Conservation (phyloP, 139 green algal species). For the Spirogloea muscicola region DNA sequence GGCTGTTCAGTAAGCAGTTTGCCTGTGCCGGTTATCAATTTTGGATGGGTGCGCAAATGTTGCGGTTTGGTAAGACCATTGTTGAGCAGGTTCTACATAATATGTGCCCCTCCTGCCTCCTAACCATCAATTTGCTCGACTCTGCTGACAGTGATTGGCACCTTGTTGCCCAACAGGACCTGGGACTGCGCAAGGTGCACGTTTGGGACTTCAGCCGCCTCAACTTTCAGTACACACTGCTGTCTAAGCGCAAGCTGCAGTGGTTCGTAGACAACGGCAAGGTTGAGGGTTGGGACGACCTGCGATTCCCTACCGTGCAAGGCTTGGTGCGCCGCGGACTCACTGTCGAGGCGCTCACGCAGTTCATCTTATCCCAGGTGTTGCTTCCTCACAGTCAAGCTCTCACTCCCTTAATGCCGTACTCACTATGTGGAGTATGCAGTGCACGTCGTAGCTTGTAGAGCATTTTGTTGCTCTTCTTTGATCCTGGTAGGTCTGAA, state of each 20-base stretch:
- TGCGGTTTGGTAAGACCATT: no score
- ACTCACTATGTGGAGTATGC: no score
- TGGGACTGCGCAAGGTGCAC: slow-evolving; percentile 70
- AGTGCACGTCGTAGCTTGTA: no score
- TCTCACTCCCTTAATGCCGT: background rate
- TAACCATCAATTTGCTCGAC: no score
- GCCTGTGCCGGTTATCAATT: no score
- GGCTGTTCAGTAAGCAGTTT: no score
- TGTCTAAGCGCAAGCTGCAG: slow-evolving; percentile 96
- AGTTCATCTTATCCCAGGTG: slow-evolving; percentile 86
- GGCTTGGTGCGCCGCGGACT: slow-evolving; percentile 80
- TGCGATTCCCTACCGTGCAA: slow-evolving; percentile 95
- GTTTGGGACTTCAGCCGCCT: slow-evolving; percentile 93
- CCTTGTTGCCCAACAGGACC: slow-evolving; percentile 28
- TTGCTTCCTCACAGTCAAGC: background rate
- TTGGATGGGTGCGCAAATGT: no score
- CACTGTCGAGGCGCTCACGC: slow-evolving; percentile 56
- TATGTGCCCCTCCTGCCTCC: no score
- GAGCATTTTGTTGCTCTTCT: no score
- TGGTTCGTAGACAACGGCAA: slow-evolving; percentile 62
- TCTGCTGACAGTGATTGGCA: no score
- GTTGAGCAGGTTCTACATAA: no score
- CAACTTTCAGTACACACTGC: slow-evolving; percentile 72
- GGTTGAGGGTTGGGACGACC: slow-evolving; percentile 90
- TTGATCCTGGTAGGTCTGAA: no score